Evolutionary conservation across 352 stramenopile species (phyloP).

Genomic region (Globisporangium carolinianum): DNA sequence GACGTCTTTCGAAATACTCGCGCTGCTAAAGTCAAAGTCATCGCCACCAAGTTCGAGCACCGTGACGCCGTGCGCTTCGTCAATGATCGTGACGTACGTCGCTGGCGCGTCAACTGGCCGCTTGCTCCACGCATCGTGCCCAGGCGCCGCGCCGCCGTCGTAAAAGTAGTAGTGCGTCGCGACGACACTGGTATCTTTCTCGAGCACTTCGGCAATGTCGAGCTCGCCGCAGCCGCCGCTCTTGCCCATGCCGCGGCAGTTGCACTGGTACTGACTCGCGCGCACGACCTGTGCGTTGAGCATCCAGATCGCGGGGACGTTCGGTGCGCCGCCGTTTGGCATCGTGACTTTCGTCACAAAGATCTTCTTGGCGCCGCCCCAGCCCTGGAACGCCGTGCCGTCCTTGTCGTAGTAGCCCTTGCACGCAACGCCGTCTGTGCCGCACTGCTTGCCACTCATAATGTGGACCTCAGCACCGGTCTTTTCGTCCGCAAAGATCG

Average conservation of each 20-base stretch:
- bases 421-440: conserved; percentile 32
- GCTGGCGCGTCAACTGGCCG: conserved; percentile 35
- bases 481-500: conserved; percentile 46
- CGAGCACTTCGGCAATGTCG: conserved; percentile 69
- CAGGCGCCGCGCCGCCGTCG: conserved; percentile 40
- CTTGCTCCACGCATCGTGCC: conserved; percentile 54
- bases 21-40: conserved; percentile 58
- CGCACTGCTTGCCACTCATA: conserved; percentile 57
- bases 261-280: conserved; percentile 75
- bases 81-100: conserved; percentile 72
- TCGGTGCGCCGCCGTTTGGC: conserved; percentile 26
- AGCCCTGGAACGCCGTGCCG: conserved; percentile 55
- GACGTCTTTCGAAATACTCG: conserved; percentile 41
- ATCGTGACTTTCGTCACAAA: conserved; percentile 69
- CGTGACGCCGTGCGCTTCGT: conserved; percentile 62
- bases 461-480: conserved; percentile 75
- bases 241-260: conserved; percentile 64
- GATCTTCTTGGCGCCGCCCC: conserved; percentile 73
- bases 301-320: conserved; percentile 72
- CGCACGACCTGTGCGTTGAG: conserved; percentile 65
- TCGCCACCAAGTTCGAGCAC: conserved; percentile 44
- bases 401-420: conserved; percentile 65
- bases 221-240: conserved; percentile 67
- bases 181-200: conserved; percentile 48
- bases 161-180: conserved; percentile 84